Evolutionary conservation across 169 alveolate species (phyloP).

Genomic region (Babesia microti): DNA sequence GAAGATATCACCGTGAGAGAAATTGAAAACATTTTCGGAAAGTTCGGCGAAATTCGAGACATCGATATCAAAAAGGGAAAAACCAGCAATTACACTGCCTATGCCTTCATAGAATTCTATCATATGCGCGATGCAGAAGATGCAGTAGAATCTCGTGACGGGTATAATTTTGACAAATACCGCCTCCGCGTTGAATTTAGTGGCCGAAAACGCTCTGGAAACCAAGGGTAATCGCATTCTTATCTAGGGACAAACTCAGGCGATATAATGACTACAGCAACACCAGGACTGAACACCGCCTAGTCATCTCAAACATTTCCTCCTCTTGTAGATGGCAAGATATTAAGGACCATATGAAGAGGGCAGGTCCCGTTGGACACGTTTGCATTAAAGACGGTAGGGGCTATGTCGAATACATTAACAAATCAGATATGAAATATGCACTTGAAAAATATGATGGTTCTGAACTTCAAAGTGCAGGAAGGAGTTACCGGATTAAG

Average conservation of each 20-base stretch:
- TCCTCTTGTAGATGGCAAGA: constrained; percentile 70
- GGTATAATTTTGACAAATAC: constrained; percentile 40
- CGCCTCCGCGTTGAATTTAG: constrained; percentile 64
- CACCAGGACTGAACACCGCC: constrained; percentile 55
- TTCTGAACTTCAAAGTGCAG: constrained; percentile 45
- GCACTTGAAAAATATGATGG: constrained; percentile 58
- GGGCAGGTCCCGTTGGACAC: constrained; percentile 67
- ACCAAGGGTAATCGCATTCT: constrained; percentile 3
- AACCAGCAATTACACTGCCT: constrained; percentile 36
- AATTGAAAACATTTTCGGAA: constrained; percentile 45
- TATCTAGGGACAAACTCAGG: background rate
- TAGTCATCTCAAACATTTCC: constrained; percentile 58
- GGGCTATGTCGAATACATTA: constrained; percentile 55
- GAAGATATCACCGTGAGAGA: constrained; percentile 48
- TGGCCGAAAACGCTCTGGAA: constrained; percentile 41
- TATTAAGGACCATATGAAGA: constrained; percentile 66
- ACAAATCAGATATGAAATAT: constrained; percentile 50
- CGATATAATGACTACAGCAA: constrained; percentile 1
- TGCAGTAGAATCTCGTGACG: constrained; percentile 58
- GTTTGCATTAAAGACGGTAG: constrained; percentile 57
- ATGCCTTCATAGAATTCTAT: constrained; percentile 56
- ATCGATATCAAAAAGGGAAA: constrained; percentile 54
- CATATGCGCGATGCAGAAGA: constrained; percentile 55
- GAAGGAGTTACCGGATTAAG: constrained; percentile 6
- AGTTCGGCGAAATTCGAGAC: constrained; percentile 59